phyloP scores from a whole-genome alignment of 768 basidiomycete genomes.

The Leccinum olivaceopallidum region DNA sequence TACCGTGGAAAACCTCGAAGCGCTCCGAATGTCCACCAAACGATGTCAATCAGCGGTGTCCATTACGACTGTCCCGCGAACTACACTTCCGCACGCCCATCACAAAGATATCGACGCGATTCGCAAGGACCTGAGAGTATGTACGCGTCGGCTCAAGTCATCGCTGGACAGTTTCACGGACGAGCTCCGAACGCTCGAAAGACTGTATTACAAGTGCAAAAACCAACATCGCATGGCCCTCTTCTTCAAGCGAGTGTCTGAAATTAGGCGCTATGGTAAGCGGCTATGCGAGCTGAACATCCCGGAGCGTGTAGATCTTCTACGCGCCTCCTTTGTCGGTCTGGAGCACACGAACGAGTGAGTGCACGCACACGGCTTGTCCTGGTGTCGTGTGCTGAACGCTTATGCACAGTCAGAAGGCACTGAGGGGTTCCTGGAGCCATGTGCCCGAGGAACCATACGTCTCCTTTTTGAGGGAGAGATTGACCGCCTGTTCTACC shows the following conservation, averaged over 20 bases:
- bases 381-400: background rate
- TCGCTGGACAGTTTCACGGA: conserved; percentile 32
- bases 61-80: conserved; percentile 21
- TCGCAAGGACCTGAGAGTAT: conserved; percentile 60
- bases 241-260: conserved; percentile 65
- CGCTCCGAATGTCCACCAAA: background rate
- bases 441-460: conserved; percentile 47
- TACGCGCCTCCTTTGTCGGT: conserved; percentile 33
- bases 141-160: conserved; percentile 52
- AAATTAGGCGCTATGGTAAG: conserved; percentile 50
- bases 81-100: conserved; percentile 17
- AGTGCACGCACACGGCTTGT: conserved; percentile 1
- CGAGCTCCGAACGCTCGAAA: conserved; percentile 54
- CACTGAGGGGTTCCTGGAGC: conserved; percentile 64
- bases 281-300: conserved; percentile 22
- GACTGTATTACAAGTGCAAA: conserved; percentile 76
- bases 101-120: conserved; percentile 51
- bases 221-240: conserved; percentile 57
- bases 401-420: conserved; percentile 42
- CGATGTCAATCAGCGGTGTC: conserved; percentile 8
- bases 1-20: conserved; percentile 33
- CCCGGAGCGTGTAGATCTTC: conserved; percentile 22
- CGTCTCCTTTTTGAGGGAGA: conserved; percentile 36
- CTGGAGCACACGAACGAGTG: conserved; percentile 27
- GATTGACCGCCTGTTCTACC: conserved; percentile 35